Percentiles rank a stretch among this genome's conserved stretches.
phyloP scores from a whole-genome alignment of 306 rosid species.

The Potentilla sterilis region DNA sequence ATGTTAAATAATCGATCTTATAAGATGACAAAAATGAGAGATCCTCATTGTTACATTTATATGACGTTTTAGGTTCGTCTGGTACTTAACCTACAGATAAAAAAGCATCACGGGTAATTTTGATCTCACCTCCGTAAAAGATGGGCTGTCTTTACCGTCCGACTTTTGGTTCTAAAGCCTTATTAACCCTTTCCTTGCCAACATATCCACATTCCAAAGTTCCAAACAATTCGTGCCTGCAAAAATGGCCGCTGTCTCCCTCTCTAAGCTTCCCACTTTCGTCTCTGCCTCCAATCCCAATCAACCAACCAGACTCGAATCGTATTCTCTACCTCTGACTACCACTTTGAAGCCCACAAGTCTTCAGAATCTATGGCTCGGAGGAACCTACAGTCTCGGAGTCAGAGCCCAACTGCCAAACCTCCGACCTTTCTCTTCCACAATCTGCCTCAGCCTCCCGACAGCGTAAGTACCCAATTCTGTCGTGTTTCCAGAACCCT shows the following conservation, averaged over 20 bases:
- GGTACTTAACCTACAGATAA: too few species aligned
- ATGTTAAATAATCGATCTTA: too few species aligned
- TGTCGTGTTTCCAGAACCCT: not conserved
- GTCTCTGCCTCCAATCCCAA: conserved; percentile 20
- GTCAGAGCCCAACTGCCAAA: conserved; percentile 31
- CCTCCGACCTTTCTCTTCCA: conserved; percentile 40
- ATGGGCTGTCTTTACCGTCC: too few species aligned
- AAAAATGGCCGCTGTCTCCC: conserved; percentile 31
- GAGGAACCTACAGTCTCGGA: conserved; percentile 16
- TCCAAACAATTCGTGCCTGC: not conserved
- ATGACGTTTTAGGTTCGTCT: too few species aligned
- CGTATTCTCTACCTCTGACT: conserved; percentile 11
- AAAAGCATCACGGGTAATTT: too few species aligned
- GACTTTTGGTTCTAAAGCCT: too few species aligned
- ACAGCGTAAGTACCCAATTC: conserved; percentile 49
- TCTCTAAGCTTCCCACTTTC: conserved; percentile 34
- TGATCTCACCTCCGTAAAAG: too few species aligned
- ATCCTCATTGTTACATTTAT: too few species aligned
- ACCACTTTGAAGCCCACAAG: conserved; percentile 16
- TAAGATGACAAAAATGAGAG: too few species aligned
- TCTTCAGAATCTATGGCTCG: conserved; percentile 36
- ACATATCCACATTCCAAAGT: not conserved
- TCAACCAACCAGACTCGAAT: conserved; percentile 1
- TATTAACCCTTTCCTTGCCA: not conserved
- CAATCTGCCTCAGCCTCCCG: conserved; percentile 61